Percentiles rank a stretch among this genome's conserved stretches.
Conservation (phyloP, 2,329 filamentous ascomycete genomes). For the Penicillium sp. region DNA sequence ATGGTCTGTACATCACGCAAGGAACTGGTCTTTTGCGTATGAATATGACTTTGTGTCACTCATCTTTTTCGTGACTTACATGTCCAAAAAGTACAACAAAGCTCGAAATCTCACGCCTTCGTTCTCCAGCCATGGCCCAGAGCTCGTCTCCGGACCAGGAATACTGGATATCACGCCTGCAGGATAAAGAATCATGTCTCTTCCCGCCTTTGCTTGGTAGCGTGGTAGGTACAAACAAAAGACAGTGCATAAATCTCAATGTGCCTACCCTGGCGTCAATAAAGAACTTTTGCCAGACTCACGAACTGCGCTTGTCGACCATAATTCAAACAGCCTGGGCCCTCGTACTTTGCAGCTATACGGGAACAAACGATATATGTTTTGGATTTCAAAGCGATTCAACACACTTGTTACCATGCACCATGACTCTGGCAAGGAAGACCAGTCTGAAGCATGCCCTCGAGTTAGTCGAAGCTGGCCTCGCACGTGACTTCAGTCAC, state of each 20-base stretch:
- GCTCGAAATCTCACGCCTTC: background rate
- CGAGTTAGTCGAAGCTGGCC: slow-evolving; percentile 23
- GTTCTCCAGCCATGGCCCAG: background rate
- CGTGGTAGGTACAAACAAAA: background rate
- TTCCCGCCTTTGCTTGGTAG: background rate
- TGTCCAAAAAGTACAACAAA: background rate
- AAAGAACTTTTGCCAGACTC: background rate
- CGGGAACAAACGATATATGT: slow-evolving; percentile 33
- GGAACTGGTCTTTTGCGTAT: too few species aligned
- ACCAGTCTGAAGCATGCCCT: slow-evolving; percentile 26
- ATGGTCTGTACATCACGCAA: too few species aligned
- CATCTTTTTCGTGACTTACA: background rate
- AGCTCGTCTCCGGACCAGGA: background rate
- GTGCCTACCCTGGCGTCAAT: background rate
- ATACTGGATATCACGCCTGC: background rate
- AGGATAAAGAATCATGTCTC: background rate
- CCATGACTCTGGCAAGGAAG: slow-evolving; percentile 25
- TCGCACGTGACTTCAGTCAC: slow-evolving; percentile 42
- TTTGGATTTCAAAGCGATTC: slow-evolving; percentile 38
- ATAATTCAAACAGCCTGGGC: slow-evolving; percentile 37
- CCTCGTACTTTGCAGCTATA: slow-evolving; percentile 32
- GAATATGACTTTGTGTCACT: background rate
- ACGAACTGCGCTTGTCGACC: slow-evolving; percentile 20
- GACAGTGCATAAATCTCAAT: background rate
- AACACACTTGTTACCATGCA: slow-evolving; percentile 39